Evolutionary conservation across 768 basidiomycete species (phyloP), one percentile per base, ranked within the genome.

Genomic region (Boletellus ananas): DNA sequence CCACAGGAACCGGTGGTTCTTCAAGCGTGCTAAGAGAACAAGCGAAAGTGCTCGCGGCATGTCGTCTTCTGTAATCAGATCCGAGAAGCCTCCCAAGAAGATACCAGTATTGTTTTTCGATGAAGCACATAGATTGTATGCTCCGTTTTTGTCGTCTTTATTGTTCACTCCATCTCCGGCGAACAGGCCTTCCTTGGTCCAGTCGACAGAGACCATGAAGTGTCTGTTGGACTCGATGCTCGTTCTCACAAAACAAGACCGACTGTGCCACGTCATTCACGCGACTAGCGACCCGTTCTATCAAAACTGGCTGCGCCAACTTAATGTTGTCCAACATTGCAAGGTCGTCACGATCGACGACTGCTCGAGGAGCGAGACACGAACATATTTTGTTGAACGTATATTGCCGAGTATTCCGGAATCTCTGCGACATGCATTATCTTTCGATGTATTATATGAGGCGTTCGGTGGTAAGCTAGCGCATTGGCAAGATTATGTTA

Each of bases 201-300:
- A 87, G 56, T 89, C 87, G 1, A 74, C 76, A 3, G 87, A 87
- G 27, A 79, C 88, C 3, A 89, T 93, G 86, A 92, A 90, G 64
- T 84, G 83, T 55, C 69, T 93, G 14, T 76, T 93, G 31, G 90
- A 92, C 60, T 86, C 88, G 12, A 87, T 90, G 80, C 79, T 91
- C 17, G 90, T 91, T 13, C 71, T 92, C 47, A 90, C 90, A 29
- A 91, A 92, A 70, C 90, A 92, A 65, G 90, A 91, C 61, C 74
- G 85, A n/a, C 67, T 92, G 13, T 87, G 85, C 59, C 87, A 90
- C 60, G 84, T 90, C 59, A 81, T 90, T 44, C 87, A 90, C 55
- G 85, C 85, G 6, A 87, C 87, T 5, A 88, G 85, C 58, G 87
- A 91, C 56, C 87, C 88, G 0, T 90, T 90, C 67, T 91, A 90